These are phyloP conservation scores for Cladobotryum mycophilum DNA, from an alignment of 2,329 filamentous ascomycete species.

Conservation along the genomic window DNA sequence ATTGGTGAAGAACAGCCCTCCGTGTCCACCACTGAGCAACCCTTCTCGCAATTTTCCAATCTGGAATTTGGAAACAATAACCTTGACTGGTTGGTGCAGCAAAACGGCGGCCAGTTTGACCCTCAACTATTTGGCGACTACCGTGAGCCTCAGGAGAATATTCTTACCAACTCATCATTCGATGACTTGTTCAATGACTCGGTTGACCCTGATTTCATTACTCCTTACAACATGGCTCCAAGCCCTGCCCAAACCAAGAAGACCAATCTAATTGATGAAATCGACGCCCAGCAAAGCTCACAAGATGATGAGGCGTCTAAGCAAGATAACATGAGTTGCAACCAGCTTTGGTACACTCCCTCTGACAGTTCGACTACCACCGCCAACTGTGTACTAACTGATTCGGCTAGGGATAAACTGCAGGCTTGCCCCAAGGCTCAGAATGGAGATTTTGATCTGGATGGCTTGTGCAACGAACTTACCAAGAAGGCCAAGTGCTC, in stretches of 20 bases:
- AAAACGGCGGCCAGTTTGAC: slow-evolving; percentile 82
- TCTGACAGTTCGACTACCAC: not conserved
- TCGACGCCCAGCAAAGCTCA: slow-evolving; percentile 67
- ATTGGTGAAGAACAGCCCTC: slow-evolving; percentile 59
- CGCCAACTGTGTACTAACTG: slow-evolving; percentile 34
- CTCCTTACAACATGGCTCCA: slow-evolving; percentile 65
- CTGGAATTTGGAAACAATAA: slow-evolving; percentile 44
- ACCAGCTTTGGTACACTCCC: slow-evolving; percentile 78
- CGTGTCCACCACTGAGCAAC: slow-evolving; percentile 29
- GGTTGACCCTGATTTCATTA: slow-evolving; percentile 73
- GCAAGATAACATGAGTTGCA: slow-evolving; percentile 67
- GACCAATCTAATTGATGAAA: slow-evolving; percentile 63
- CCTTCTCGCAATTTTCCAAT: slow-evolving; percentile 26
- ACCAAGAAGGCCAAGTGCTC: slow-evolving; percentile 95
- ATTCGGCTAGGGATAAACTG: slow-evolving; percentile 68
- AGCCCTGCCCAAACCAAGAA: slow-evolving; percentile 48
- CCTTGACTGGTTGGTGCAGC: slow-evolving; percentile 69
- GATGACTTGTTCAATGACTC: slow-evolving; percentile 72
- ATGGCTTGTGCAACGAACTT: slow-evolving; percentile 85
- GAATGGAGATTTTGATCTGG: slow-evolving; percentile 87
- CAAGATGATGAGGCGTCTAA: slow-evolving; percentile 58
- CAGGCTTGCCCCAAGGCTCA: slow-evolving; percentile 83
- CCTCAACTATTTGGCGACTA: slow-evolving; percentile 89
- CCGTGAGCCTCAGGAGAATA: slow-evolving; percentile 79
- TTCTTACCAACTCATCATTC: slow-evolving; percentile 63